These are phyloP conservation scores for Tylopilus plumbeoviolaceoides DNA, from an alignment of 768 basidiomycete species.

Conservation along the genomic window DNA sequence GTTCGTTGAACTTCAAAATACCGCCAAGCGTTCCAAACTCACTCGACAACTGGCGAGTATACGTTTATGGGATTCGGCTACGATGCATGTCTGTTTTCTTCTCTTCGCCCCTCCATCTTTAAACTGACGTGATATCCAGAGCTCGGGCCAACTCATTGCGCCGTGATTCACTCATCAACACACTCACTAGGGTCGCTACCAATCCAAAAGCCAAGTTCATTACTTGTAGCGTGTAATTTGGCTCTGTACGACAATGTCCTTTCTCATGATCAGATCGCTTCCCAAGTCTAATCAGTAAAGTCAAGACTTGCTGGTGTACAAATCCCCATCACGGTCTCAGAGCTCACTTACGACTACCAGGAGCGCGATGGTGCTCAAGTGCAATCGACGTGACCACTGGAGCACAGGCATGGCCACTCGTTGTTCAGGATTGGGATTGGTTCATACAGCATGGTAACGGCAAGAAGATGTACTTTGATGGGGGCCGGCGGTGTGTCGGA, in stretches of 20 bases:
- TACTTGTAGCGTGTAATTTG: constrained; percentile 64
- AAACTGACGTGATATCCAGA: constrained; percentile 36
- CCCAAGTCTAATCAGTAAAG: constrained; percentile 37
- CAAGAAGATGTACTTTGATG: constrained; percentile 73
- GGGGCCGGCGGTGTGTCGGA: constrained; percentile 42
- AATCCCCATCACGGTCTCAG: constrained; percentile 67
- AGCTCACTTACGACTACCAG: constrained; percentile 60
- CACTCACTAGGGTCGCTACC: constrained; percentile 51
- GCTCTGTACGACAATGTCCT: constrained; percentile 59
- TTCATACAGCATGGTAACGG: constrained; percentile 57
- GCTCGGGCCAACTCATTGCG: constrained; percentile 44
- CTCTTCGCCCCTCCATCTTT: neutral
- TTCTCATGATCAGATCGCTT: constrained; percentile 41
- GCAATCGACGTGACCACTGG: constrained; percentile 53
- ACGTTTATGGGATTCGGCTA: constrained; percentile 78
- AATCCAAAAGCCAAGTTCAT: constrained; percentile 63
- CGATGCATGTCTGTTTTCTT: constrained; percentile 49
- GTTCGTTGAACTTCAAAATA: constrained; percentile 51
- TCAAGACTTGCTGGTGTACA: constrained; percentile 41
- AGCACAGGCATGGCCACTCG: constrained; percentile 58
- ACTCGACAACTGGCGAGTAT: constrained; percentile 56
- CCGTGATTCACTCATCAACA: constrained; percentile 47
- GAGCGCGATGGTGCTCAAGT: constrained; percentile 42
- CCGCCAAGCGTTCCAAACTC: constrained; percentile 46
- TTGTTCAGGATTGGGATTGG: constrained; percentile 57